Percentiles rank a stretch among this genome's conserved stretches.
phyloP scores from a whole-genome alignment of 495 filamentous ascomycete genomes.

The Xylaria acuta region DNA sequence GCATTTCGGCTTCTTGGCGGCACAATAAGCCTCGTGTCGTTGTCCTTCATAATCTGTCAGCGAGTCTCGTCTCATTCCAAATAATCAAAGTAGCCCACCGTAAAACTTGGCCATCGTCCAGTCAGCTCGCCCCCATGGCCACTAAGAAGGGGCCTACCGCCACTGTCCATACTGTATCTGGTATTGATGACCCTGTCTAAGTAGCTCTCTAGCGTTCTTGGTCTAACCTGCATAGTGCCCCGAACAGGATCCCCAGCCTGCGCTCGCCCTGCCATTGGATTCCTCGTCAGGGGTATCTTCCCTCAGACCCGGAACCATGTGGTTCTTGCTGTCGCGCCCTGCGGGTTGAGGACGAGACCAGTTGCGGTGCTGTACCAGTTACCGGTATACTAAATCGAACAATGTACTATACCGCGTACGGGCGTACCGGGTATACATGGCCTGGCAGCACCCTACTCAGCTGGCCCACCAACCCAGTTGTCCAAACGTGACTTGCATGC shows the following conservation, averaged over 20 bases:
- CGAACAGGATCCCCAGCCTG: conserved; percentile 15
- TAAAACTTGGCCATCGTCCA: conserved; percentile 20
- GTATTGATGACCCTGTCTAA: conserved; percentile 16
- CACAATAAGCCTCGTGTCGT: conserved; percentile 28
- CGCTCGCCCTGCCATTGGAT: conserved; percentile 13
- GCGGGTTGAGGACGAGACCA: conserved; percentile 4
- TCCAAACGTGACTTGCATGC: conserved; percentile 27
- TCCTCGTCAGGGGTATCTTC: conserved; percentile 8
- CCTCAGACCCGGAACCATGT: conserved; percentile 20
- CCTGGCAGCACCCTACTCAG: conserved; percentile 16
- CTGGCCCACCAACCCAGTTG: conserved; percentile 13
- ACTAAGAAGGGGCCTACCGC: conserved; percentile 5
- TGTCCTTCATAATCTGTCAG: conserved; percentile 24
- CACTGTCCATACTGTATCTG: conserved; percentile 12
- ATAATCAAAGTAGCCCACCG: conserved; percentile 20
- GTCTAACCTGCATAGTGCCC: conserved; percentile 20
- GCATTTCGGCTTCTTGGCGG: conserved; percentile 10
- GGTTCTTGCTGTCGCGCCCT: not conserved
- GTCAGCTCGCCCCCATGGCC: conserved; percentile 19
- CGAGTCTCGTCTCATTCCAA: conserved; percentile 23
- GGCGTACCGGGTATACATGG: conserved; percentile 1
- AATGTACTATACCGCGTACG: not conserved
- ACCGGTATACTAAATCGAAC: not conserved
- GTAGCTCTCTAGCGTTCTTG: not conserved
- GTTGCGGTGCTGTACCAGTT: not conserved